Base-by-base conservation (phyloP, 2,329 filamentous ascomycete species). In the Leptographium lundbergii region DNA sequence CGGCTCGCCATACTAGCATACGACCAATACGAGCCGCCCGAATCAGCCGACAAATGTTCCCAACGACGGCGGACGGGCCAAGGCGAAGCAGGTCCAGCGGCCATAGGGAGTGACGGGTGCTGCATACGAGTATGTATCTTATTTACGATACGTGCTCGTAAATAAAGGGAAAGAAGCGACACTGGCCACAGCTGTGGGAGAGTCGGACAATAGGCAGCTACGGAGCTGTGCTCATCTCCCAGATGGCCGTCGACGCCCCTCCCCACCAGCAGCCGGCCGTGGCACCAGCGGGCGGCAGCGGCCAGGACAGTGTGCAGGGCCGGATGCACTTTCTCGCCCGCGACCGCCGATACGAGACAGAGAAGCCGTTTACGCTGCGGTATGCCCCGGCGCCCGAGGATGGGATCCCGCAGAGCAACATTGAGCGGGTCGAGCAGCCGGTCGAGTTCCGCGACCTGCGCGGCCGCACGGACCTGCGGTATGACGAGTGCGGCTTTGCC, bases 321-420 rank as follows among this genome's bases (percentile, higher is more conserved):
- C 57, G 50, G 29, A 61, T 63, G 60, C 54, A 63, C 24, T 63
- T 63, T 36, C 55, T 63, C 50, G 52, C 60, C 5, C 60, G 61
- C 52, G 60, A 63, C 24, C 22, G 42, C n/a, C 61, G 59, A 29
- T 63, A 63, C 34, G 60, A 32, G 9, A 32, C 34, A n/a, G 61
- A 63, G 48, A 63, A 63, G 60, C 61, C 61, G 24, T 63, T 60
- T 56, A 63, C 61, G 51, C 55, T 63, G 56, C 61, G 61, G 47
- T 63, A 61, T n/a, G 57, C 54, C 7, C 61, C 61, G 25, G 57
- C 60, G 14, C 51, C 58, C 1, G 61, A 57, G 27, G 57, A 48
- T 39, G 61, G 61, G 4, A 56, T 63, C 11, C 50, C 60, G 39
- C 61, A 63, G 61, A 63, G 58, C 34, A 63, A 63, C 36, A 63